Base-by-base conservation (phyloP, 1,284 basidiomycete genomes). In the Phenoliferia sp. region DNA sequence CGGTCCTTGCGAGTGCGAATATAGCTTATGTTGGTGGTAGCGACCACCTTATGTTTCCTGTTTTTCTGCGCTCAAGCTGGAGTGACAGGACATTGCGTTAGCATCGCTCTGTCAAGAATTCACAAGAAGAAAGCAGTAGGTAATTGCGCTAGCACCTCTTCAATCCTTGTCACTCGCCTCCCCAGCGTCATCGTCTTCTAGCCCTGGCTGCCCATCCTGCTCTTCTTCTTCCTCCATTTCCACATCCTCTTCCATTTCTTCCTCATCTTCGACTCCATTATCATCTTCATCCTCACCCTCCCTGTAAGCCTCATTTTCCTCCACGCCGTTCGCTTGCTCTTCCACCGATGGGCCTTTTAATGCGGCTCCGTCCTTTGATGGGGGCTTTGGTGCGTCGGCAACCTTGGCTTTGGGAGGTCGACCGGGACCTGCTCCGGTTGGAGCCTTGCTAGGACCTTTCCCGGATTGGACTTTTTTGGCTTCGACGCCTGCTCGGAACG, bases 241-340 rank as follows among this genome's bases (percentile, higher is more conserved):
- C 17, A 34, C 56, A 5, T 57, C 64, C 19, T 54, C 69, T 12
- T 22, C 63, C 59, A 22, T 39, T 3, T 48, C 52, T 26, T 60
- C 62, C 4, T 68, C 77, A 54, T 78, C 77, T 55, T 76, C 78
- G 29, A 73, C 67, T 17, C 76, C 76, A 17, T 77, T 76, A 2
- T 71, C 73, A 2, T 75, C 76, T 4, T 75, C 77, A 3, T 70
- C 73, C 19, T 72, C 77, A n/a, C 71, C 76, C 55, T 77, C 75
- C 26, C 75, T 75, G 4, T 74, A 76, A 26, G 52, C 71, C 5
- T 62, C 69, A 26, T 39, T 60, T 12, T 62, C 75, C 16, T 64
- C 73, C n/a, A 16, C 54, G 28, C n/a, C 19, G n/a, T 29, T 16
- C 2, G n/a, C n/a, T 17, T 29, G 33, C 32, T 56, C 34, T 34